Base-by-base conservation (phyloP, 2,329 filamentous ascomycete species). In the Myotisia sp. region DNA sequence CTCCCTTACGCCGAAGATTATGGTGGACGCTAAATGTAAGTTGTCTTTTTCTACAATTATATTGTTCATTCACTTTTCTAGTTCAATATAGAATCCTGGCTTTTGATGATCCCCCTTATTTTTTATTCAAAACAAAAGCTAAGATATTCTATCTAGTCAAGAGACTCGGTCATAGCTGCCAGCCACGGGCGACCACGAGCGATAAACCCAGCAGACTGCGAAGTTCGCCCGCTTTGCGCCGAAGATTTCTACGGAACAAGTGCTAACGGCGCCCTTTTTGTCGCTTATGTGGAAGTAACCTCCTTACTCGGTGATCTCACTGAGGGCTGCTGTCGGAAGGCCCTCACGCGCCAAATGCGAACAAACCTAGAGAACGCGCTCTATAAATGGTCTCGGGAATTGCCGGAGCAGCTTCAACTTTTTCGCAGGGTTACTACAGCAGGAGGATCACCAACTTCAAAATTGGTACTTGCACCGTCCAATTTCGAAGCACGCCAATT, bases 11-110 rank as follows among this genome's bases (percentile, higher is more conserved):
- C 30, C 54, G 52, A 33, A 48, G 58, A 29, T 46, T 63, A 6
- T 63, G 59, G 59, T 63, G 60, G 60, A 58, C 56, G 12, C 41
- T 63, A 12, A 56, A 58, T 26, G 56, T 59, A 33, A 47, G 57
- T 42, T 16, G 29, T 3, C 21, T 21, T 29, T 16, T n/a, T n/a
- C n/a, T 24, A 19, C 30, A 17, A 9, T 13, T 14, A 7, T n/a
- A 29, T 29, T 2, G 4, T 14, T 29, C 16, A 12, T n/a, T n/a
- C n/a, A n/a, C n/a, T n/a, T n/a, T n/a, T 5, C 12, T 18, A 6
- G 4, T n/a, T 31, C 16, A 12, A n/a, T 13, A 9, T 31, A 6
- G 6, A 6, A 6, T n/a, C 9, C 12, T 21, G 6, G 16, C 20
- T 13, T 10, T n/a, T 29, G 8, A 18, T 7, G 12, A 3, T 6